Percentiles rank a stretch among this genome's conserved stretches.
phyloP scores from a whole-genome alignment of 2,329 filamentous ascomycete genomes.

The Orbilia ellipsospora region DNA sequence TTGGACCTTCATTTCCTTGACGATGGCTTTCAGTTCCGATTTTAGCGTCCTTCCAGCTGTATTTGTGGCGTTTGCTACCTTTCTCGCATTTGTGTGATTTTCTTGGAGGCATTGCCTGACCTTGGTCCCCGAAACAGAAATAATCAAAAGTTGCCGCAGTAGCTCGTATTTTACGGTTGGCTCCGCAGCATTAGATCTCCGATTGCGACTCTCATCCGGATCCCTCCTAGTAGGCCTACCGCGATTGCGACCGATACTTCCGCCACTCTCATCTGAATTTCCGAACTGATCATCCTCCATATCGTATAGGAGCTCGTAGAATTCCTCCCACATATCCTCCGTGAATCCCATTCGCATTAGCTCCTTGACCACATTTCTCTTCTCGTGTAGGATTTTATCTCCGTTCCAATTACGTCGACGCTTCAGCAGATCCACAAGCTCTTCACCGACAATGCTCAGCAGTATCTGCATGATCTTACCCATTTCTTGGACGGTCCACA shows the following conservation, averaged over 20 bases:
- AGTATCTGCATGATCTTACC: slow-evolving; percentile 26
- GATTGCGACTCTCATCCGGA: slow-evolving; percentile 33
- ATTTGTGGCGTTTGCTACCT: slow-evolving; percentile 22
- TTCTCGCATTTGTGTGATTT: slow-evolving; percentile 13
- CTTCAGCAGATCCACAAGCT: slow-evolving; percentile 14
- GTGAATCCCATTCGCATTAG: slow-evolving; percentile 30
- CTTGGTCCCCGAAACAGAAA: slow-evolving; percentile 13
- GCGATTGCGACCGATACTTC: slow-evolving; percentile 46
- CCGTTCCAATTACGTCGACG: slow-evolving; percentile 5
- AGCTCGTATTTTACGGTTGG: slow-evolving; percentile 38
- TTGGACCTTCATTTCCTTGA: slow-evolving; percentile 14
- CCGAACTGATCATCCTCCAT: background rate
- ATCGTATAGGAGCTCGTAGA: slow-evolving; percentile 22
- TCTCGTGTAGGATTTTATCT: slow-evolving; percentile 8
- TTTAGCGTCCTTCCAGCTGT: slow-evolving; percentile 15
- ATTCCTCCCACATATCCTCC: slow-evolving; percentile 34
- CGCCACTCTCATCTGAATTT: background rate
- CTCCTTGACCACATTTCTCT: slow-evolving; percentile 9
- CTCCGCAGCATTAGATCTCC: slow-evolving; percentile 27
- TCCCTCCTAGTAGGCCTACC: slow-evolving; percentile 3
- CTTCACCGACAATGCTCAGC: slow-evolving; percentile 36
- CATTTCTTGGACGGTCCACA: slow-evolving; percentile 29
- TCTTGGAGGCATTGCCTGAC: slow-evolving; percentile 21
- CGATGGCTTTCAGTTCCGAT: slow-evolving; percentile 21
- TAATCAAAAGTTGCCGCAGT: slow-evolving; percentile 26